Conservation (phyloP, 2,329 filamentous ascomycete genomes). For the Penicillium sp. region DNA sequence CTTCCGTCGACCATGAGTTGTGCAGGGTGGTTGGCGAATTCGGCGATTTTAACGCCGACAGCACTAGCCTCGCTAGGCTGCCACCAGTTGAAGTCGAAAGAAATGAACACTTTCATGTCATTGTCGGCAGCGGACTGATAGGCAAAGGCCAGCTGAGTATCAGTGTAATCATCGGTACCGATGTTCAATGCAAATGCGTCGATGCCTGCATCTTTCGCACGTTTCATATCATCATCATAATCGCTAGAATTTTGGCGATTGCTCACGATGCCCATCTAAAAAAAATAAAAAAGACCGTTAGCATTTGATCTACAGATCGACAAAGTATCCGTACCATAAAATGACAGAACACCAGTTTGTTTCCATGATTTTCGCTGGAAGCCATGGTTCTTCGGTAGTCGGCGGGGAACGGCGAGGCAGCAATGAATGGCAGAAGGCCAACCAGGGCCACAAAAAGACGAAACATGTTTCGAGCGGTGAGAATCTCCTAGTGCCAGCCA, state of each 20-base stretch:
- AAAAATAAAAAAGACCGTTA: not conserved
- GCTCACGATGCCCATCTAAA: conserved; percentile 48
- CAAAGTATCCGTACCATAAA: conserved; percentile 40
- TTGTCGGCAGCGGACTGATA: conserved; percentile 52
- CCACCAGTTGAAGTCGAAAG: conserved; percentile 59
- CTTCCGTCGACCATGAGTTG: conserved; percentile 54
- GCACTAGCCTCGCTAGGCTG: conserved; percentile 36
- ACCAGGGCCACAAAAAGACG: conserved; percentile 18
- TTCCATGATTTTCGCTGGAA: not conserved
- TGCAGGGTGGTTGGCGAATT: conserved; percentile 47
- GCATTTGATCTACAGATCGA: not conserved
- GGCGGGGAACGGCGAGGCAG: conserved; percentile 16
- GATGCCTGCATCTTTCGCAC: conserved; percentile 46
- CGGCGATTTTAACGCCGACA: conserved; percentile 49
- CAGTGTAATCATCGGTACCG: conserved; percentile 45
- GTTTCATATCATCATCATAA: conserved; percentile 52
- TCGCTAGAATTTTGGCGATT: conserved; percentile 46
- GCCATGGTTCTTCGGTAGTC: not conserved
- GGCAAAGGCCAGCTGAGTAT: conserved; percentile 51
- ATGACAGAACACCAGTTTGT: conserved; percentile 46
- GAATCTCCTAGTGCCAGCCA: conserved; percentile 2
- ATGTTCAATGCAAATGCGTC: conserved; percentile 57
- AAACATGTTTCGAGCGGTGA: conserved; percentile 7
- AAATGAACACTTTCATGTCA: conserved; percentile 58
- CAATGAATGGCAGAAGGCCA: conserved; percentile 16